Base-by-base conservation (phyloP, 495 filamentous ascomycete genomes). In the Lentithecium fluviatile region DNA sequence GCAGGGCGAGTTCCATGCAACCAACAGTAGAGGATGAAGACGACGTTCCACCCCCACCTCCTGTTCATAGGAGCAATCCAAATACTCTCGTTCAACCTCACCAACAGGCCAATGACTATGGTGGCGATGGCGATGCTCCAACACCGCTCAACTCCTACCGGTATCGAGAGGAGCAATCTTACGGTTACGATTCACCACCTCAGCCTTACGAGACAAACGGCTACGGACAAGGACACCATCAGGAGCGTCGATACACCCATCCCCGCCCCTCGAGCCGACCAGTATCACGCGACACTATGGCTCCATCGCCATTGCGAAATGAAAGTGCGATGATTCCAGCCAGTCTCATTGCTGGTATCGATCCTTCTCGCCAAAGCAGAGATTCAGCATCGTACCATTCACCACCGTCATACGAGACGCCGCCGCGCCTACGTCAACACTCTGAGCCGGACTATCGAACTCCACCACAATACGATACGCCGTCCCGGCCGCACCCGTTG, bases 21-120 rank as follows among this genome's bases (percentile, higher is more conserved):
- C 70, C 70, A 15, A 70, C 70, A 19, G 70, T 71, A 1, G 67
- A 70, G 55, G 67, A 69, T 45, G 72, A 72, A 42, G 69, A 69
- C 29, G 65, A 68, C 32, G 29, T 61, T 17, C 74, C 74, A 23
- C 74, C 74, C 19, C 74, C 74, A 36, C 73, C 73, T 11, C 74
- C 74, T 6, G 64, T 68, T 24, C 74, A 77, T 46, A 62, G 73
- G 38, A 75, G 65, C 52, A 71, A 69, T 45, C 70, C 72, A 11
- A 54, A 71, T 2, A 54, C 64, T 19, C 51, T 69, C 42, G 24
- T 62, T 0, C 69, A 65, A 23, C 66, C 60, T 40, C 53, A 58
- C 11, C 34, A 53, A 10, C 43, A 64, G 23, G 55, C 61, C 48
- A 60, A 65, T 17, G 57, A 53, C 45, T 65, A 69, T 26, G 34